Evolutionary conservation across 1,139 yeast species (phyloP), one percentile per base, ranked within the genome.

Genomic region (Magnusiomyces suaveolens): DNA sequence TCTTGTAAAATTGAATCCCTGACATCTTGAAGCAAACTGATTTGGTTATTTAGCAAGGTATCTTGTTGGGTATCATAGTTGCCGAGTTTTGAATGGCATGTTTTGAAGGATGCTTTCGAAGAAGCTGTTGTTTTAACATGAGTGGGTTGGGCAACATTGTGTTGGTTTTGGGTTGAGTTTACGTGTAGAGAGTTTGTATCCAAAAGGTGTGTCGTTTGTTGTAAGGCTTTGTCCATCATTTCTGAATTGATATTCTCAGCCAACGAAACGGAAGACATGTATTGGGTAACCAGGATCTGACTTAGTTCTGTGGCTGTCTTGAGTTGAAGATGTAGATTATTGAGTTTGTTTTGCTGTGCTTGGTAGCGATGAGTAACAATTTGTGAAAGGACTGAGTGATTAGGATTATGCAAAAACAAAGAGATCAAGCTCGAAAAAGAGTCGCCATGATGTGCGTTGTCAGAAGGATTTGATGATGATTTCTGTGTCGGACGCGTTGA

Each of bases 281-380:
- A 61, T 29, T 62, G 55, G 20, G 46, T 50, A 36, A 64, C 53
- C 32, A 65, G 57, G 3, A 63, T 65, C 50, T 63, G 63, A 18
- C 68, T 67, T 1, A 63, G 62, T 52, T 63, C 65, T 6, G 66
- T 67, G 14, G 67, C 64, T 1, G 59, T 57, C 32, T 54, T 59
- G 23, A 65, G 61, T 44, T 64, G 65, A 23, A 47, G 53, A 49
- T 62, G 61, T 8, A 64, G 60, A 25, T 58, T 53, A 6, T 52
- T 51, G 20, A 63, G 58, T 33, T 52, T 52, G 46, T 55, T 49
- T 32, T 50, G 44, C 14, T 58, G 61, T 23, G 25, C 48, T 26
- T 43, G 36, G 48, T 51, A 60, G 53, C 62, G 58, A 43, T 43
- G 39, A 48, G 62, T 59, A 24, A 32, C 6, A n/a, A 18, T n/a